Evolutionary conservation across 441 rosid genomes (phyloP), one percentile per base, ranked within the genome.

Genomic region (Aleurites moluccanus): DNA sequence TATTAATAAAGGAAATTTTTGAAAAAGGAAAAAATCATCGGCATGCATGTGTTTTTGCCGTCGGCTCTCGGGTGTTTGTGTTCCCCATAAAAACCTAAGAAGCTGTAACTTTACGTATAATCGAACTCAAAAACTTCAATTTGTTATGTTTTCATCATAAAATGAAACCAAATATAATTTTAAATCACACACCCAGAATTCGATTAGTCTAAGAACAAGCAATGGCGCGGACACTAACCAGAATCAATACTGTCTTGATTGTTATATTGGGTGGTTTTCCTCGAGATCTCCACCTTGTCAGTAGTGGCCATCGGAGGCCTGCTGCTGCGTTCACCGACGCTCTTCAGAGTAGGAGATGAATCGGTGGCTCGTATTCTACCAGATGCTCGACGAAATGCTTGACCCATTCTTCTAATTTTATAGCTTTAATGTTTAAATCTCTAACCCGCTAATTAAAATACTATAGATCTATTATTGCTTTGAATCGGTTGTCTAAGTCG

Each of bases 381-480:
- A 72, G 78, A 72, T 68, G 82, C 82, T 81, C 84, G 80, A 78
- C 82, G 82, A 78, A 81, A 81, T 56, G 80, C 80, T 77, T 78
- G 79, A 42, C 78, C 81, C 84, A 72, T 81, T 20, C 21, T 35
- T 25, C n/a, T 49, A 64, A 23, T 21, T 57, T 23, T 16, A n/a
- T 40, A 23, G 13, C 45, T 44, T 23, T 21, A 53, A 16, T 4
- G 2, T 10, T 1, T 14, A 5, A 35, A 0, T 0, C 7, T 6
- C 7, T 4, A 35, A 38, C 8, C 8, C 40, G 6, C 40, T 6
- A 38, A 38, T 1, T 0, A 38, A 38, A 38, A 38, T 38, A 7
- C 40, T 0, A 35, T 0, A 35, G 40, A 6, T 35, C 5, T 0
- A 9, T 10, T 1, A 20, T 3, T n/a, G 25, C 23, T 15, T 18